Evolutionary conservation across 116 monocot species (phyloP).

Genomic region (Zostera marina): DNA sequence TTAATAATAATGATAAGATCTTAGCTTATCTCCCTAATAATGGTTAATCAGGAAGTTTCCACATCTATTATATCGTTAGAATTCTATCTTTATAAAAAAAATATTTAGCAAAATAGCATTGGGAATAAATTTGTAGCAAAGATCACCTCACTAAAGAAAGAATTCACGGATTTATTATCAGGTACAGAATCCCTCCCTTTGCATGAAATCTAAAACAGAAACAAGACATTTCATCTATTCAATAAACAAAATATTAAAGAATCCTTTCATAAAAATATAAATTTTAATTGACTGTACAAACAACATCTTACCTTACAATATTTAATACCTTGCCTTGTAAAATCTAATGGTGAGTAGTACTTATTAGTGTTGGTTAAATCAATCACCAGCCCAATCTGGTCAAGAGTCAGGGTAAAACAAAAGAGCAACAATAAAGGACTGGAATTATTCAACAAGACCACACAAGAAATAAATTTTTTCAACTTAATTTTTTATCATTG

Average conservation of each 20-base stretch:
- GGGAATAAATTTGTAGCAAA: background rate
- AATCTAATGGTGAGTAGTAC: slow-evolving; percentile 69
- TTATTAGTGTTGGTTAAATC: slow-evolving; percentile 91
- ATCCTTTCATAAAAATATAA: background rate
- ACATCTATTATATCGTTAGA: too few species aligned
- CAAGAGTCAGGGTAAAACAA: slow-evolving; percentile 4
- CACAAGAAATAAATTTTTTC: background rate
- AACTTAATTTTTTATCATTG: too few species aligned
- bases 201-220: slow-evolving; percentile 57
- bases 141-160: slow-evolving; percentile 61
- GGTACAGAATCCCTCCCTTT: slow-evolving; percentile 90
- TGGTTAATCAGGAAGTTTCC: too few species aligned
- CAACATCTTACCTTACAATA: slow-evolving; percentile 52
- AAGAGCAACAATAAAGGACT: background rate
- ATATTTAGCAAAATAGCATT: too few species aligned
- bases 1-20: too few species aligned
- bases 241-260: background rate
- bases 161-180: slow-evolving; percentile 77
- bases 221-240: background rate
- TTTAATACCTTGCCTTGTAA: slow-evolving; percentile 72
- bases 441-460: background rate
- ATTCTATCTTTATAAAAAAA: too few species aligned
- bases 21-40: too few species aligned
- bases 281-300: background rate
- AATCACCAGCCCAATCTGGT: slow-evolving; percentile 83